Evolutionary conservation across 306 rosid genomes (phyloP).

Genomic region (Quercus rubra): DNA sequence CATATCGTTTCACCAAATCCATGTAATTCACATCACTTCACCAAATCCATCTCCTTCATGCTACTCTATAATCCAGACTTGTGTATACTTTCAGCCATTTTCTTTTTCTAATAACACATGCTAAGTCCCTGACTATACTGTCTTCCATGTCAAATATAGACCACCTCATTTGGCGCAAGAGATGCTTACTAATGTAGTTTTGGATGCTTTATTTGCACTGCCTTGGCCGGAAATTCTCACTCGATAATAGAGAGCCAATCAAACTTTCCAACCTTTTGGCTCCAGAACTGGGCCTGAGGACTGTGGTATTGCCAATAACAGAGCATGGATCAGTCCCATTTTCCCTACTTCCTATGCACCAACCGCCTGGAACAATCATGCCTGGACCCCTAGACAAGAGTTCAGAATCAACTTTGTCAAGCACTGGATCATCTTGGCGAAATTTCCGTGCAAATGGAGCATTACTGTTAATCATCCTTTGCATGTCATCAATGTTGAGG

Average conservation of each 20-base stretch:
- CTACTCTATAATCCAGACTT: conserved; percentile 24
- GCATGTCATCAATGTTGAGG: conserved; percentile 66
- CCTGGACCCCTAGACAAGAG: conserved; percentile 57
- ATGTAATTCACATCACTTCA: conserved; percentile 21
- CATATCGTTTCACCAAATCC: conserved; percentile 32
- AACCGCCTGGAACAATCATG: conserved; percentile 90
- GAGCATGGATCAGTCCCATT: conserved; percentile 89
- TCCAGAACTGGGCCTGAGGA: conserved; percentile 77
- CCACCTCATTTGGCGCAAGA: conserved; percentile 23
- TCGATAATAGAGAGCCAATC: conserved; percentile 65
- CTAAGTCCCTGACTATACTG: conserved; percentile 30
- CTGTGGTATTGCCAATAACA: conserved; percentile 43
- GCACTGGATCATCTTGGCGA: conserved; percentile 70
- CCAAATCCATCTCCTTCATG: conserved; percentile 35
- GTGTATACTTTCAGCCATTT: conserved; percentile 33
- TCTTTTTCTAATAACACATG: conserved; percentile 30
- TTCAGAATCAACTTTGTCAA: conserved; percentile 68
- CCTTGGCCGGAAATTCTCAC: conserved; percentile 66
- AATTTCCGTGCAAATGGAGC: conserved; percentile 97
- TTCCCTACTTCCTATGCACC: conserved; percentile 85
- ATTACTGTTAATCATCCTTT: conserved; percentile 63
- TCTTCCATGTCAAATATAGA: conserved; percentile 37
- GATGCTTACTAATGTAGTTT: conserved; percentile 24
- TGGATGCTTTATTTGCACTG: conserved; percentile 64
- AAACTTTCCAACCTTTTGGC: conserved; percentile 71